Evolutionary conservation across 805 yeast species (phyloP).

Genomic region (Ogataea siamensis): DNA sequence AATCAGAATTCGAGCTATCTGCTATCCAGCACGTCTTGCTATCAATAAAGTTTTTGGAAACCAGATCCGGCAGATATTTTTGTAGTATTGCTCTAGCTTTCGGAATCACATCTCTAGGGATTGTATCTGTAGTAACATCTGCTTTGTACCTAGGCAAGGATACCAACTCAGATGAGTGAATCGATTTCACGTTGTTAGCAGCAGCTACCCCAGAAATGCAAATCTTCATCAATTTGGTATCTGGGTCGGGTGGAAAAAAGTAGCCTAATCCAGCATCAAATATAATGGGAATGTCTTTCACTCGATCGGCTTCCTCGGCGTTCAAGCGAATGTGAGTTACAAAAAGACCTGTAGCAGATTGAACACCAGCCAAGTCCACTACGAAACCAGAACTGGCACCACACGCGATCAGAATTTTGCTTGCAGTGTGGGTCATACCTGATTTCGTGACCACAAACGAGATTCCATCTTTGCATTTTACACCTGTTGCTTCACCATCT

Average conservation of each 20-base stretch:
- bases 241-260: constrained; percentile 48
- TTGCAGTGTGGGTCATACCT: constrained; percentile 34
- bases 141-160: constrained; percentile 40
- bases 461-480: constrained; percentile 11
- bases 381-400: constrained; percentile 43
- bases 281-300: constrained; percentile 41
- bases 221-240: constrained; percentile 36
- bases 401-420: constrained; percentile 35
- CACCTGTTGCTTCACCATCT: constrained; percentile 27
- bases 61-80: constrained; percentile 40
- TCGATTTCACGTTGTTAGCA: constrained; percentile 20
- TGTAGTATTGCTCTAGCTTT: constrained; percentile 34
- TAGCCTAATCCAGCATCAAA: constrained; percentile 47
- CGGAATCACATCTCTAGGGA: constrained; percentile 32
- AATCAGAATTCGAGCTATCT: constrained; percentile 41
- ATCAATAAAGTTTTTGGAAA: constrained; percentile 32
- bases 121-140: constrained; percentile 35
- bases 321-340: constrained; percentile 40
- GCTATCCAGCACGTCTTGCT: constrained; percentile 40
- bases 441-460: constrained; percentile 26
- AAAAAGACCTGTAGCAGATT: constrained; percentile 41
- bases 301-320: constrained; percentile 34
- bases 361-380: constrained; percentile 31
- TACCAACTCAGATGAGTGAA: constrained; percentile 16
- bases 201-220: constrained; percentile 39